Conservation (phyloP, 2,329 filamentous ascomycete species). For the Bipolaris gigantea region DNA sequence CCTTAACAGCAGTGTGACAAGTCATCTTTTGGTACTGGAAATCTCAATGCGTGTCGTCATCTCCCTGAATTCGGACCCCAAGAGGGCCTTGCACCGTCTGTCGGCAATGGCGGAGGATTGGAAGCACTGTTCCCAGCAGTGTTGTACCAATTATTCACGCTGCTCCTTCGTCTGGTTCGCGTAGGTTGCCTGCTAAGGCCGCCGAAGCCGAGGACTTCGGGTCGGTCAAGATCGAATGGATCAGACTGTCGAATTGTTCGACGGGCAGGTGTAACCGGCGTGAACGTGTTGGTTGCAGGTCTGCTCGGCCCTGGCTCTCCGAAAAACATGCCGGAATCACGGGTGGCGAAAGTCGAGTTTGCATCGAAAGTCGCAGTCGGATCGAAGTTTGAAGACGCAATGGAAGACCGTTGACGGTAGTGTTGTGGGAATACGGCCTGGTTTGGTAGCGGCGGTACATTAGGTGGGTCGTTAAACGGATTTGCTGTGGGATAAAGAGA, state of each 20-base stretch:
- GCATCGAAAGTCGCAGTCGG: slow-evolving; percentile 22
- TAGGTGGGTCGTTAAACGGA: slow-evolving; percentile 33
- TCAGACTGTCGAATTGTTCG: slow-evolving; percentile 44
- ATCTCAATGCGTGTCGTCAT: slow-evolving; percentile 16
- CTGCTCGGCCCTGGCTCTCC: slow-evolving; percentile 43
- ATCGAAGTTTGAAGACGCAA: slow-evolving; percentile 22
- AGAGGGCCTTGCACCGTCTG: slow-evolving; percentile 20
- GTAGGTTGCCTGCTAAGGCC: slow-evolving; percentile 32
- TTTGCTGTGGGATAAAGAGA: slow-evolving; percentile 29
- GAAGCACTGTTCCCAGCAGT: not conserved
- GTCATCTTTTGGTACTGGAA: not conserved
- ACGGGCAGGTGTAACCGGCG: slow-evolving; percentile 16
- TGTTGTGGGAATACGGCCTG: slow-evolving; percentile 30
- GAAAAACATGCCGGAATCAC: slow-evolving; percentile 34
- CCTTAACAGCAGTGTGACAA: not conserved
- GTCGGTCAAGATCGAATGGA: slow-evolving; percentile 47
- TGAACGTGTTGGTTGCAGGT: slow-evolving; percentile 34
- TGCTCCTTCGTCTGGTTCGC: slow-evolving; percentile 33
- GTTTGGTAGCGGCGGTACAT: slow-evolving; percentile 26
- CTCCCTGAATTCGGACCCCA: slow-evolving; percentile 22
- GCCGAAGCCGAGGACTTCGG: slow-evolving; percentile 44
- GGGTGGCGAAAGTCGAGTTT: slow-evolving; percentile 26
- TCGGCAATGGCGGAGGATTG: slow-evolving; percentile 25
- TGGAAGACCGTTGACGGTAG: slow-evolving; percentile 23
- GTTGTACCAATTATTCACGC: slow-evolving; percentile 33